Conservation (phyloP, 2,329 filamentous ascomycete species). For the Xylariales sp. region DNA sequence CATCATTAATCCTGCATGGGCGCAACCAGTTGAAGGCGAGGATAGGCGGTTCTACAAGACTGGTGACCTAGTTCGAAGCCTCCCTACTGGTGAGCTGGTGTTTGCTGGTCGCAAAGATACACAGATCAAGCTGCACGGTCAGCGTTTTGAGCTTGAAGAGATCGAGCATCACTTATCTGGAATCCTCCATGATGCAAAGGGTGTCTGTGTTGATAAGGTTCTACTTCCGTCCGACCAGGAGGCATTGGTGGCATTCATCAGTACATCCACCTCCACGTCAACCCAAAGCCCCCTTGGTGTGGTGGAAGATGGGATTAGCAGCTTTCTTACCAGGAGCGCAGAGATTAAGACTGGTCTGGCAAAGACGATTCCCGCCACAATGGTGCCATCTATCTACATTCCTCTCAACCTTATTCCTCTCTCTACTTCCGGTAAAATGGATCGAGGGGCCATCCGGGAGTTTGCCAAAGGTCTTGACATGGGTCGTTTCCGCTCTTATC, state of each 20-base stretch:
- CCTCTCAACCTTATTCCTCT: background rate
- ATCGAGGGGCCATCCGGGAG: background rate
- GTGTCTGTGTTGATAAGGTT: background rate
- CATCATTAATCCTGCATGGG: conserved; percentile 8
- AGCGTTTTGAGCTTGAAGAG: conserved; percentile 5
- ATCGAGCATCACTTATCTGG: background rate
- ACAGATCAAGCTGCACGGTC: conserved; percentile 5
- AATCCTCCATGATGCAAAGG: background rate
- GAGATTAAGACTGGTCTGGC: background rate
- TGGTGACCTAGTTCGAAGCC: conserved; percentile 1
- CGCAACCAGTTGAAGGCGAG: background rate
- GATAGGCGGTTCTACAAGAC: conserved; percentile 3
- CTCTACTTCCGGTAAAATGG: background rate
- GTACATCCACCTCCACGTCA: background rate
- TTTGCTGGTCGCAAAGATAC: conserved; percentile 3
- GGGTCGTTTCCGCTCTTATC: background rate
- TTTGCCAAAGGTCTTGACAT: background rate
- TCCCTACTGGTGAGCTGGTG: background rate
- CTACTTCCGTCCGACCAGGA: background rate
- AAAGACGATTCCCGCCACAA: background rate
- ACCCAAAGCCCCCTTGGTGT: background rate
- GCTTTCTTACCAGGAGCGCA: no score
- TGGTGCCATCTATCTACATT: background rate
- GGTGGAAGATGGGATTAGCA: background rate
- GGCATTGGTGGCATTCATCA: background rate